phyloP scores from a whole-genome alignment of 371 early-diverging fungal genomes.

The Dinochytrium kinnereticum region DNA sequence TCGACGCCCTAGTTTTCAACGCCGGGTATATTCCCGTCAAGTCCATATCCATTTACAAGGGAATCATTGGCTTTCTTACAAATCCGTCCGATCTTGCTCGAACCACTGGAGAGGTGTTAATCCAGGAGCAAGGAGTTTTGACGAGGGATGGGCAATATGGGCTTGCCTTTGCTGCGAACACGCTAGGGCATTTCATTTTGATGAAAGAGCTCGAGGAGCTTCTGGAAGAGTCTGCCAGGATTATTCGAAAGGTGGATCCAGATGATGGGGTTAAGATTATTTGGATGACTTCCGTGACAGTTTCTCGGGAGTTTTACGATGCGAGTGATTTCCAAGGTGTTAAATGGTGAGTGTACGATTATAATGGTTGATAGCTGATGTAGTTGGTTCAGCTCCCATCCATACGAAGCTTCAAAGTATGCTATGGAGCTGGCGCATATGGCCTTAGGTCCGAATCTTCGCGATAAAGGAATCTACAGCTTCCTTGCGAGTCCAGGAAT shows the following conservation, averaged over 20 bases:
- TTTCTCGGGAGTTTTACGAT: constrained; percentile 56
- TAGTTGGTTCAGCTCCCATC: constrained; percentile 2
- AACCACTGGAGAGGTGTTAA: constrained; percentile 63
- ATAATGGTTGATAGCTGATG: background rate
- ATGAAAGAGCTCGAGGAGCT: constrained; percentile 63
- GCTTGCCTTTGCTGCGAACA: constrained; percentile 79
- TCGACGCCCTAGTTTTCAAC: constrained; percentile 78
- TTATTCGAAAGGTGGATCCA: background rate
- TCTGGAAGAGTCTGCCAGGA: constrained; percentile 35
- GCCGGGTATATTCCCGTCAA: constrained; percentile 75
- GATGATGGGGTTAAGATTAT: constrained; percentile 67
- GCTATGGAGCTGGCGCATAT: constrained; percentile 23
- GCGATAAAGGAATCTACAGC: constrained; percentile 22
- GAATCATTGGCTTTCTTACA: constrained; percentile 54
- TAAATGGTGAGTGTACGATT: constrained; percentile 45
- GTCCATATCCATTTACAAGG: constrained; percentile 56
- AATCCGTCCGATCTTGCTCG: constrained; percentile 67
- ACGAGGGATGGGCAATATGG: constrained; percentile 72
- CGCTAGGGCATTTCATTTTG: constrained; percentile 85
- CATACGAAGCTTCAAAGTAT: constrained; percentile 33
- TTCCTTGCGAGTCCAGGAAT: constrained; percentile 29
- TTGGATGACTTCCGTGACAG: constrained; percentile 80
- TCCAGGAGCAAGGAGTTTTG: constrained; percentile 60
- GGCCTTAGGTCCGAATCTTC: constrained; percentile 1
- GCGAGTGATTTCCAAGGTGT: constrained; percentile 73